A percentile compares a stretch with the other conserved stretches of the same genome.
phyloP scores from a whole-genome alignment of 1,284 basidiomycete species.

The Ceratobasidium sp. region DNA sequence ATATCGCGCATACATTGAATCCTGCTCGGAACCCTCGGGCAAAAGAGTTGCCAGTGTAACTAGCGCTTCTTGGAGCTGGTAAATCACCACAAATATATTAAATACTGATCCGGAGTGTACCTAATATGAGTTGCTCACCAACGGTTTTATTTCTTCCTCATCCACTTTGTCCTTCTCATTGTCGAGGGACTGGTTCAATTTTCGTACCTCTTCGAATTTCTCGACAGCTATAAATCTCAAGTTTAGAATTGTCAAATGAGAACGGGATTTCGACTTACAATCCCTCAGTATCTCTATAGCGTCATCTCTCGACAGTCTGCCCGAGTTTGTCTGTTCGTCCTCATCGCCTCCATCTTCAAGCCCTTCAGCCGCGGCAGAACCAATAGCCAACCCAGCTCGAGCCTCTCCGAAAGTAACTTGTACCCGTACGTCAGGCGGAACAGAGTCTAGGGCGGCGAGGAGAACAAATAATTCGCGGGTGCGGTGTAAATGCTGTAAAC shows the following conservation, averaged over 20 bases:
- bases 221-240: slow-evolving; percentile 27
- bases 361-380: slow-evolving; percentile 10
- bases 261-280: too few relatives aligned
- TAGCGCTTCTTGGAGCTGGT: slow-evolving; percentile 30
- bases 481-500: neutral
- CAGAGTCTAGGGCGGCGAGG: neutral
- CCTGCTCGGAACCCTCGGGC: slow-evolving; percentile 38
- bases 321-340: neutral
- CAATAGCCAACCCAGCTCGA: slow-evolving; percentile 12
- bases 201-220: slow-evolving; percentile 5
- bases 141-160: slow-evolving; percentile 25
- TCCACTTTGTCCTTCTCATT: neutral
- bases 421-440: neutral
- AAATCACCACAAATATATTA: neutral
- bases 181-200: too few relatives aligned
- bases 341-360: slow-evolving; percentile 14
- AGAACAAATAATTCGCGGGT: neutral
- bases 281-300: neutral
- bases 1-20: slow-evolving; percentile 32
- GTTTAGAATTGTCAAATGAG: too few relatives aligned
- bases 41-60: slow-evolving; percentile 36
- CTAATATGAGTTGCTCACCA: neutral
- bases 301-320: too few relatives aligned
- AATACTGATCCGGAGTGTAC: neutral
- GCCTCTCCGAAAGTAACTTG: slow-evolving; percentile 17